Evolutionary conservation across 2,329 filamentous ascomycete genomes (phyloP).

Genomic region (Paraconiothyrium sp.): DNA sequence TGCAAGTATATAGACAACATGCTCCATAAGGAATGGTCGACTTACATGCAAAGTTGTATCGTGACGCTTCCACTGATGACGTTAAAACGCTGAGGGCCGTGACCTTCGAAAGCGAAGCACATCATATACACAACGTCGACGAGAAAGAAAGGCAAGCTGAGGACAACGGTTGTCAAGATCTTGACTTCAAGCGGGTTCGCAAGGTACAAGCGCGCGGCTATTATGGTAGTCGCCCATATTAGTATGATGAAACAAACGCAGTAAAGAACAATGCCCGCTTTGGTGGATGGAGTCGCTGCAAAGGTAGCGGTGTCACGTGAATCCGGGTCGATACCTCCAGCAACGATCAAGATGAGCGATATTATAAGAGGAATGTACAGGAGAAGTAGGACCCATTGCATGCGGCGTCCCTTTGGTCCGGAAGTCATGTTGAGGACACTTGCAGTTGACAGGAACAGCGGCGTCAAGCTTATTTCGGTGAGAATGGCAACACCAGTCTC

Average conservation of each 20-base stretch:
- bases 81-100: slow-evolving; percentile 40
- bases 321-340: slow-evolving; percentile 47
- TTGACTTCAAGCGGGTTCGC: slow-evolving; percentile 44
- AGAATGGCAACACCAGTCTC: slow-evolving; percentile 48
- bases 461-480: slow-evolving; percentile 47
- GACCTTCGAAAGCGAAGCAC: slow-evolving; percentile 47
- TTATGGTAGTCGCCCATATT: slow-evolving; percentile 48
- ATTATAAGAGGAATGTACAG: slow-evolving; percentile 44
- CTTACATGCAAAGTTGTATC: slow-evolving; percentile 48
- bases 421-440: slow-evolving; percentile 46
- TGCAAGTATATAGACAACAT: background rate
- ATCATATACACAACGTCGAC: slow-evolving; percentile 51
- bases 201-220: slow-evolving; percentile 46
- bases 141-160: slow-evolving; percentile 48
- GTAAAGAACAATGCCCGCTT: slow-evolving; percentile 47
- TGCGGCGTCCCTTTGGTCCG: slow-evolving; percentile 46
- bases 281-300: slow-evolving; percentile 46
- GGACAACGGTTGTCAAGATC: slow-evolving; percentile 47
- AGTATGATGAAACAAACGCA: slow-evolving; percentile 45
- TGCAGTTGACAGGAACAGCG: slow-evolving; percentile 47
- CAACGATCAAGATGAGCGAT: slow-evolving; percentile 48
- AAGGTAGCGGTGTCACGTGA: slow-evolving; percentile 43
- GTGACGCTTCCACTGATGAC: slow-evolving; percentile 48
- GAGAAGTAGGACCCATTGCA: slow-evolving; percentile 49
- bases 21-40: slow-evolving; percentile 15